These are phyloP conservation scores for Cytospora piceicola DNA, from an alignment of 2,329 filamentous ascomycete species.

Conservation along the genomic window DNA sequence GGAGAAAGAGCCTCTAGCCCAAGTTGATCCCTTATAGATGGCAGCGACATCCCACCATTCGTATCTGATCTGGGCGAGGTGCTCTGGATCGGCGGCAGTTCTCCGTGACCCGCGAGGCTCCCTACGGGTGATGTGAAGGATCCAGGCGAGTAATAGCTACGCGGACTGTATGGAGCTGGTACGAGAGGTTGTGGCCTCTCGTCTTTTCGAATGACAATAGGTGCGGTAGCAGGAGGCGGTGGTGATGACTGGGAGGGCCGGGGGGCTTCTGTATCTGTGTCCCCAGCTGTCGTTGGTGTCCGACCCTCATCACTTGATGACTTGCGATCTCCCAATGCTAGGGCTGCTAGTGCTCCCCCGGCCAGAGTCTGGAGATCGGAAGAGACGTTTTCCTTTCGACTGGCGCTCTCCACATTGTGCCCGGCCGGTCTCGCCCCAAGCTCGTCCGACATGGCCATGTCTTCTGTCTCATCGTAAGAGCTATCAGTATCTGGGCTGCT, in stretches of 20 bases:
- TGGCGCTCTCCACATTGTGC: not conserved
- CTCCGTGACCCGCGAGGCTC: slow-evolving; percentile 32
- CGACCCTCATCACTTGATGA: slow-evolving; percentile 32
- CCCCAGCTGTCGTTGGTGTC: slow-evolving; percentile 33
- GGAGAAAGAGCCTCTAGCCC: slow-evolving; percentile 32
- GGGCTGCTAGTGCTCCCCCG: slow-evolving; percentile 38
- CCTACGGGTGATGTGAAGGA: slow-evolving; percentile 31
- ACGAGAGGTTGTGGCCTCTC: slow-evolving; percentile 25
- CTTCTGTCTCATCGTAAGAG: slow-evolving; percentile 17
- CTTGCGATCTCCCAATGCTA: slow-evolving; percentile 29
- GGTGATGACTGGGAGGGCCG: slow-evolving; percentile 12
- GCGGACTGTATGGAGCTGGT: slow-evolving; percentile 22
- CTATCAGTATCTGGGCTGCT: slow-evolving; percentile 23
- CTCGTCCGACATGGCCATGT: slow-evolving; percentile 33
- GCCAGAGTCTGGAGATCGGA: slow-evolving; percentile 41
- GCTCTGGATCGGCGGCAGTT: slow-evolving; percentile 42
- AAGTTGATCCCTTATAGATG: slow-evolving; percentile 45
- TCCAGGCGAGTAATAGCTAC: slow-evolving; percentile 25
- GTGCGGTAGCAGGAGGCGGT: slow-evolving; percentile 2
- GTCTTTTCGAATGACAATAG: slow-evolving; percentile 20
- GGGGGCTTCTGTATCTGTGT: slow-evolving; percentile 23
- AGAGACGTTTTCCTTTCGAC: slow-evolving; percentile 22
- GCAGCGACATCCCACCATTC: slow-evolving; percentile 42
- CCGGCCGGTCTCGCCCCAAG: slow-evolving; percentile 29
- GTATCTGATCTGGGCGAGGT: slow-evolving; percentile 45